Evolutionary conservation across 306 rosid genomes (phyloP), one percentile per base, ranked within the genome.

Genomic region (Pterocarpus macrocarpus): DNA sequence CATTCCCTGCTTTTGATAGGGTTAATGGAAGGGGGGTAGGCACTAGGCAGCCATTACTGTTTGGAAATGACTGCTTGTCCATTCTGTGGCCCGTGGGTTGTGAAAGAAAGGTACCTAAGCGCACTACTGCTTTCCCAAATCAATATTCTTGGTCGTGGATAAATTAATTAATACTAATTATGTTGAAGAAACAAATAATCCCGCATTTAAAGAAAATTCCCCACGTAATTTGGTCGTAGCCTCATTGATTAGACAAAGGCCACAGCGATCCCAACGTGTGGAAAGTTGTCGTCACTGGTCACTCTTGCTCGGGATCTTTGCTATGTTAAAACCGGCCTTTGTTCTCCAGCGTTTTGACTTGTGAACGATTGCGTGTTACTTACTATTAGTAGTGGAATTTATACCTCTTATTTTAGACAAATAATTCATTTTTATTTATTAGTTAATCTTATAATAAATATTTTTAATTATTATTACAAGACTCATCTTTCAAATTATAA

Each of bases 1-100:
- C 87, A 84, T 83, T 83, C 87, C 52, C 41, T 32, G 55, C 59
- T 64, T 70, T 36, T 49, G 44, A 10, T 16, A 57, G 47, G 14
- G 80, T 28, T 13, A 34, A 41, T 44, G 76, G 63, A 57, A 84
- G 87, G 74, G 81, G 81, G 84, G 81, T 39, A 62, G 79, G 75
- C 78, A 80, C 78, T 39, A 62, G 79, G 75, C 78, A 80, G 30
- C 36, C 61, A 68, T 50, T 68, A 55, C 3, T 1, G 7, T 34
- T 53, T 2, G 2, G 79, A 85, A 70, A 69, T 75, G 71, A 80
- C 85, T 28, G 16, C 44, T 56, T 64, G 50, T 80, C 85, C 65
- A 53, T 69, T 84, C 69, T 50, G 28, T 22, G 2, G 2, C 4
- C 58, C 14, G 22, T 64, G 58, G n/a, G 45, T n/a, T 17, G 22